Evolutionary conservation across 106 monocot species (phyloP), one percentile per base, ranked within the genome.

Genomic region (Acorus gramineus): DNA sequence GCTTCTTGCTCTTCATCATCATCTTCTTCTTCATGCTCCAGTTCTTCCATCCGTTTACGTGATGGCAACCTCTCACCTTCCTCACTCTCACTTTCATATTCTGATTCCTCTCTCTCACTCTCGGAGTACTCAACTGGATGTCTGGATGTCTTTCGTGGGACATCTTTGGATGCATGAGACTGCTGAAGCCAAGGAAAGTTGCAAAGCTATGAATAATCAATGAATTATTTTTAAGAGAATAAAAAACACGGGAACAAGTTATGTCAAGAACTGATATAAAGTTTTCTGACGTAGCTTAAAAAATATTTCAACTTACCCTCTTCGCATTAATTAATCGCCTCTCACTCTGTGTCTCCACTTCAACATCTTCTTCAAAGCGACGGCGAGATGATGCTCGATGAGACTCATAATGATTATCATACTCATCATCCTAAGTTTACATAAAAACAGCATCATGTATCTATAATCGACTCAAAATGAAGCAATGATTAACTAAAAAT

Each of bases 31-130:
- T 90, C 85, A 57, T 81, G 64, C 44, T 90, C 87, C 6, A 61
- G 76, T 50, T 81, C 83, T 6, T 67, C 75, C 8, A 58, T 73
- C 62, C 63, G 65, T 59, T 42, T 62, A n/a, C 46, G 70, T 42
- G 48, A 13, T 14, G 87, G 79, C 54, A 80, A 85, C 47, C 63
- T 64, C 53, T 81, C 83, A 69, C 75, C 72, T 62, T 88, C 89
- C 61, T 94, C 89, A 3, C 86, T 89, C 49, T 89, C 95, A 67
- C 56, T 87, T 79, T 96, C 95, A 81, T 96, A 96, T 59, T 96
- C 95, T 5, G 95, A 96, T 75, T 90, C 95, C 63, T 90, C 90
- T 70, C 70, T 69, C 46, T 87, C 87, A 76, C 84, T 87, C 61
- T 87, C 87, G 64, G 80, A 85, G 62, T 84, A 86, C 43, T 81